phyloP scores from a whole-genome alignment of 2,329 filamentous ascomycete genomes.

The Penicillium olsonii region DNA sequence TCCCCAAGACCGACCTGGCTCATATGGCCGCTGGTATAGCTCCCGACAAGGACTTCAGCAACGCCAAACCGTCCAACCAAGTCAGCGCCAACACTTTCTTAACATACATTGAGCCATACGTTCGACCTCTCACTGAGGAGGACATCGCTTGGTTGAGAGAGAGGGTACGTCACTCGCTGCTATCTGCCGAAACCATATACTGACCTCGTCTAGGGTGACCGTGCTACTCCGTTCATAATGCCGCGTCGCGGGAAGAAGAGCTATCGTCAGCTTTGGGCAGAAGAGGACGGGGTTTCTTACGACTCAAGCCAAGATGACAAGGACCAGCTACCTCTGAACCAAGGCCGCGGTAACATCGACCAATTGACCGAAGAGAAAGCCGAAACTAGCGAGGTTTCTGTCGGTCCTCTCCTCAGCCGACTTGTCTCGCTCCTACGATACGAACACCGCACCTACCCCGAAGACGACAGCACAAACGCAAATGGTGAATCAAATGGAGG shows the following conservation, averaged over 20 bases:
- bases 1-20: constrained; percentile 76
- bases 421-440: constrained; percentile 79
- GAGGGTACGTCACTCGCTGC: constrained; percentile 51
- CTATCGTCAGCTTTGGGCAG: constrained; percentile 89
- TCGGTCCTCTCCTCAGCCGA: constrained; percentile 81
- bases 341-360: constrained; percentile 81
- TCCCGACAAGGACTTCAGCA: constrained; percentile 94
- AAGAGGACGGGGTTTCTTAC: constrained; percentile 80
- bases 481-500: constrained; percentile 47
- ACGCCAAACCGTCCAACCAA: constrained; percentile 88
- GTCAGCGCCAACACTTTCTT: constrained; percentile 92
- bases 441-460: constrained; percentile 56
- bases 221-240: constrained; percentile 79
- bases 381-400: constrained; percentile 85
- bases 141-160: constrained; percentile 92
- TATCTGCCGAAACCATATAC: not conserved
- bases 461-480: constrained; percentile 54
- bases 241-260: constrained; percentile 80
- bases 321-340: constrained; percentile 74
- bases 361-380: constrained; percentile 82
- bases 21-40: constrained; percentile 86
- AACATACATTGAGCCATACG: constrained; percentile 89
- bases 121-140: constrained; percentile 85
- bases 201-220: constrained; percentile 62
- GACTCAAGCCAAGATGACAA: constrained; percentile 64